phyloP scores from a whole-genome alignment of 139 green algal genomes.

The Mychonastes homosphaera region DNA sequence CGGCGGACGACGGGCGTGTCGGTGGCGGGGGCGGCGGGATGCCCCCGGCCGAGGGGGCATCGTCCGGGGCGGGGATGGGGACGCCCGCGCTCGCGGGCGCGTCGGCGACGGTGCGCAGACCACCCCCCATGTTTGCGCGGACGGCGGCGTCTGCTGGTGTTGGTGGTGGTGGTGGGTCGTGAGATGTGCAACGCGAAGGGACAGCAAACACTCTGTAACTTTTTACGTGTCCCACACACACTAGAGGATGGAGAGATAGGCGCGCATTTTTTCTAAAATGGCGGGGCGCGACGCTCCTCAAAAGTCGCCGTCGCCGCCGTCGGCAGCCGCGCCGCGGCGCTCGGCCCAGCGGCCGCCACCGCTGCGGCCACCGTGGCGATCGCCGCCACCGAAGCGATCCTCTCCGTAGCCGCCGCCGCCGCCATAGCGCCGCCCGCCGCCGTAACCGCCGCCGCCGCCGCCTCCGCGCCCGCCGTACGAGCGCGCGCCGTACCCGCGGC shows the following conservation, averaged over 20 bases:
- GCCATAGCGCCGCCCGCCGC: conserved; percentile 5
- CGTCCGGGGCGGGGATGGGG: no score
- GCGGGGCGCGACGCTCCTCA: neutral
- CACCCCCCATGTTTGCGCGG: neutral
- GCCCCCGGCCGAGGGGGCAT: no score
- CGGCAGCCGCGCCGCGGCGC: neutral
- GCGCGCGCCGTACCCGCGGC: neutral
- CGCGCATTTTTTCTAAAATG: neutral
- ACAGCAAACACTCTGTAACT: no score
- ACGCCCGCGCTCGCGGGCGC: no score
- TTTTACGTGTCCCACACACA: no score
- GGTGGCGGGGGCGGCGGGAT: no score
- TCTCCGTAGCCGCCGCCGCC: conserved; percentile 11
- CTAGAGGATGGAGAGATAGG: neutral
- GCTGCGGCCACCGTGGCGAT: neutral
- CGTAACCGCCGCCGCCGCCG: conserved; percentile 6
- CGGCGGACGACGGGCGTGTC: no score
- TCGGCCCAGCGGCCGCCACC: neutral
- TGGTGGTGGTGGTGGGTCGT: neutral
- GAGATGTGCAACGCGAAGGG: no score
- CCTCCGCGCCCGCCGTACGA: conserved; percentile 1
- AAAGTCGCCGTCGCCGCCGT: neutral
- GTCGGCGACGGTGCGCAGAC: no score
- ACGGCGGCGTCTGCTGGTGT: neutral
- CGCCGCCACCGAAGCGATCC: conserved; percentile 2